phyloP scores from a whole-genome alignment of 768 basidiomycete genomes.

The Hygrocybe coccinea region DNA sequence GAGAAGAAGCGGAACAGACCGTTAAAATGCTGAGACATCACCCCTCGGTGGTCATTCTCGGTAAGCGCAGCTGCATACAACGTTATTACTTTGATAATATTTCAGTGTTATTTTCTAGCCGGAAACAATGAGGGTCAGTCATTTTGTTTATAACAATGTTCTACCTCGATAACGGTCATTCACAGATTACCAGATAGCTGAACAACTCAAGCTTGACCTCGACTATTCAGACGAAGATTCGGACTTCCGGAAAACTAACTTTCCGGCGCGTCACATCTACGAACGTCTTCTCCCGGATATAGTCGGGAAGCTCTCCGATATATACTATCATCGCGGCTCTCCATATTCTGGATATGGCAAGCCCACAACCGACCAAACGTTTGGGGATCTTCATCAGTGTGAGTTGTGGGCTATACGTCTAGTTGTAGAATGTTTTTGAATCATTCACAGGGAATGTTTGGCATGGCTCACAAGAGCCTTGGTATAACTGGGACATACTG shows the following conservation, averaged over 20 bases:
- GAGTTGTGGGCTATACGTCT: conserved; percentile 17
- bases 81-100: neutral
- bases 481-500: conserved; percentile 90
- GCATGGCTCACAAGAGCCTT: conserved; percentile 90
- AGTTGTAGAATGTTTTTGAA: conserved; percentile 2
- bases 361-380: conserved; percentile 61
- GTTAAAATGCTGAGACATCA: conserved; percentile 83
- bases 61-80: conserved; percentile 36
- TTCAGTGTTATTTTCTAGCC: conserved; percentile 36
- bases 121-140: conserved; percentile 72
- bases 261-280: conserved; percentile 89
- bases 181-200: conserved; percentile 82
- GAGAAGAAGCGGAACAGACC: conserved; percentile 75
- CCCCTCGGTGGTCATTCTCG: conserved; percentile 85
- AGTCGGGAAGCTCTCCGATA: conserved; percentile 57
- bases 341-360: conserved; percentile 84
- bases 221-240: conserved; percentile 82
- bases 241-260: conserved; percentile 80
- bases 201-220: conserved; percentile 68
- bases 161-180: neutral
- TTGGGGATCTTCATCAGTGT: conserved; percentile 94
- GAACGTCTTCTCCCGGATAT: conserved; percentile 77
- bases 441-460: conserved; percentile 73
- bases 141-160: neutral
- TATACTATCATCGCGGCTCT: conserved; percentile 79